Evolutionary conservation across 2,329 filamentous ascomycete species (phyloP).

Genomic region (Clarireedia homoeocarpa): DNA sequence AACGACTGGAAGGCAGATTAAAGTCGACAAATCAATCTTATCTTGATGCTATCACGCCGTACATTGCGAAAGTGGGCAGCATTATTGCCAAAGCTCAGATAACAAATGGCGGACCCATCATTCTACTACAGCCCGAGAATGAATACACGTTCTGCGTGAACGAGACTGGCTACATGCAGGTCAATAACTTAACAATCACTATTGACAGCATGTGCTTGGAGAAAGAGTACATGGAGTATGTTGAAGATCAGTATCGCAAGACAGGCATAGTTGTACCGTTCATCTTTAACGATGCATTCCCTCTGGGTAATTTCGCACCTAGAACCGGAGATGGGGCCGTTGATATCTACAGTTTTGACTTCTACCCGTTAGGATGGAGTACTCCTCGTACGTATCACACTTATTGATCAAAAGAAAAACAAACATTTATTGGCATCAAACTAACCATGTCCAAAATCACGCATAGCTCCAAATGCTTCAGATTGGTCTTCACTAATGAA

Average conservation of each 20-base stretch:
- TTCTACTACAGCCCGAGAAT: slow-evolving; percentile 75
- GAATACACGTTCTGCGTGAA: slow-evolving; percentile 54
- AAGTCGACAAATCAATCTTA: slow-evolving; percentile 56
- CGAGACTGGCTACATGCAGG: slow-evolving; percentile 34
- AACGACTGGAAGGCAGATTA: slow-evolving; percentile 55
- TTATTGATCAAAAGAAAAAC: too few relatives aligned
- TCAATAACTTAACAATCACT: slow-evolving; percentile 67
- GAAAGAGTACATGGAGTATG: too few relatives aligned
- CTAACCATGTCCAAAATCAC: too few relatives aligned
- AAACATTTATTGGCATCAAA: too few relatives aligned
- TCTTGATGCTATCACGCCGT: slow-evolving; percentile 59
- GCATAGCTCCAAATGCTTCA: too few relatives aligned
- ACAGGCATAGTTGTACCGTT: too few relatives aligned
- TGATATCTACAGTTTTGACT: slow-evolving; percentile 33
- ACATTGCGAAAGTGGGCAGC: slow-evolving; percentile 44
- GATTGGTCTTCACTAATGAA: slow-evolving; percentile 47
- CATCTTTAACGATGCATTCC: not conserved
- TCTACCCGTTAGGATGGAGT: slow-evolving; percentile 39
- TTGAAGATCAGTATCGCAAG: too few relatives aligned
- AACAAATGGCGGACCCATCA: slow-evolving; percentile 73
- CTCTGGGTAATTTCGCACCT: slow-evolving; percentile 23
- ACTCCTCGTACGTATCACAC: slow-evolving; percentile 25
- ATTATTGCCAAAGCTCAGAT: slow-evolving; percentile 71
- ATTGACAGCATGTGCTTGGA: slow-evolving; percentile 26
- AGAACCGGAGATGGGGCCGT: slow-evolving; percentile 23